Conservation (phyloP, 1,284 basidiomycete genomes). For the Peniophora sp. region DNA sequence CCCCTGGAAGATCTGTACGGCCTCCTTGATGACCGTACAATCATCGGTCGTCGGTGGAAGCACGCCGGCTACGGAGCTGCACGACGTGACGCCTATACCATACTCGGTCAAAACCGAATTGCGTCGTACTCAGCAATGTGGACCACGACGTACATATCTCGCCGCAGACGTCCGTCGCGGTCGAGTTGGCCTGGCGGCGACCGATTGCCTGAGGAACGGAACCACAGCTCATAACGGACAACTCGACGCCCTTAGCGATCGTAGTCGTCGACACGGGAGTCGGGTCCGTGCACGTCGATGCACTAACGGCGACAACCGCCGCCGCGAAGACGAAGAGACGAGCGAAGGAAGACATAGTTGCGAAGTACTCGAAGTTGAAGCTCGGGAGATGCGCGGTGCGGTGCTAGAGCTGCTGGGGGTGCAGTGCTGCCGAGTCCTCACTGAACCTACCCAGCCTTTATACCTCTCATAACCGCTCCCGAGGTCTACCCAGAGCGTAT, state of each 20-base stretch:
- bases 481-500: too few species aligned
- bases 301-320: neutral
- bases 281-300: neutral
- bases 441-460: too few species aligned
- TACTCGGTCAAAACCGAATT: neutral
- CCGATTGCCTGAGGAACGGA: neutral
- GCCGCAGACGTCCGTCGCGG: constrained; percentile 14
- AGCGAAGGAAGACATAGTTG: neutral
- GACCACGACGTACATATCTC: constrained; percentile 12
- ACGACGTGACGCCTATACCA: constrained; percentile 12
- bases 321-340: neutral
- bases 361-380: neutral
- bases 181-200: neutral
- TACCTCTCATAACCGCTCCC: too few species aligned
- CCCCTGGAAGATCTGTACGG: constrained; percentile 17
- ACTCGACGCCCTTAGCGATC: neutral
- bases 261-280: neutral
- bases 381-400: neutral
- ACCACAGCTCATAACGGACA: neutral
- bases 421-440: too few species aligned
- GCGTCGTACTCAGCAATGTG: neutral
- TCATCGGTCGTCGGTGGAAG: constrained; percentile 19
- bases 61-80: constrained; percentile 11
- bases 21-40: constrained; percentile 17
- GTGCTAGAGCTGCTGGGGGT: too few species aligned